A percentile compares a stretch with the other conserved stretches of the same genome.
phyloP scores from a whole-genome alignment of 192 early-diverging fungal species.

The Entomortierella beljakovae region DNA sequence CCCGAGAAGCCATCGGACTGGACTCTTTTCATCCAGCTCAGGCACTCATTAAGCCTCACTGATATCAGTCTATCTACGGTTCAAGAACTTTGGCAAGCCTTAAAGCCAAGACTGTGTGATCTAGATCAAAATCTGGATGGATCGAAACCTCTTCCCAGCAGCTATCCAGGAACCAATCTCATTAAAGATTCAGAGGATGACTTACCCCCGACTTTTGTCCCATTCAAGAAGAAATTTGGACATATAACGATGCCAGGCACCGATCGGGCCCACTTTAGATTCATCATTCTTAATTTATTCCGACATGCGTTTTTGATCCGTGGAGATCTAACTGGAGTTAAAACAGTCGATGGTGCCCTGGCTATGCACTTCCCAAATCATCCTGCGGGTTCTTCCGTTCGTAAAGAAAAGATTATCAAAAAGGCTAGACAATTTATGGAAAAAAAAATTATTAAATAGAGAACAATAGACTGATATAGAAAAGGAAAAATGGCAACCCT shows the following conservation, averaged over 20 bases:
- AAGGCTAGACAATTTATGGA: background rate
- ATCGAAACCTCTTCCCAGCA: background rate
- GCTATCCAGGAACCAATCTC: background rate
- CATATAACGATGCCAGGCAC: slow-evolving; percentile 10
- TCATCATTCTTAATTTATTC: slow-evolving; percentile 25
- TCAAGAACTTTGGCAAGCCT: slow-evolving; percentile 29
- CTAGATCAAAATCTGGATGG: background rate
- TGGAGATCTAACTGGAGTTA: slow-evolving; percentile 26
- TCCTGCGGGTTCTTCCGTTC: background rate
- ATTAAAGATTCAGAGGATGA: background rate
- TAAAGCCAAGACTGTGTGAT: slow-evolving; percentile 5
- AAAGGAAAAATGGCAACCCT: too few species aligned
- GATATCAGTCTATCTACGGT: slow-evolving; percentile 22
- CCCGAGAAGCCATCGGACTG: slow-evolving; percentile 23
- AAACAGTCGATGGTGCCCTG: slow-evolving; percentile 22
- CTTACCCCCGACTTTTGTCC: slow-evolving; percentile 20
- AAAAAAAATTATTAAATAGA: background rate
- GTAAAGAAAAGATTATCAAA: background rate
- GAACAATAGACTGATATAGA: too few species aligned
- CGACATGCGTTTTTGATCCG: slow-evolving; percentile 19
- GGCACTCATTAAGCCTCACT: slow-evolving; percentile 23
- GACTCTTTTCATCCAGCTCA: slow-evolving; percentile 42
- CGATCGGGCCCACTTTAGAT: slow-evolving; percentile 26
- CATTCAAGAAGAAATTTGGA: slow-evolving; percentile 17
- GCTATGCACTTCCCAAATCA: slow-evolving; percentile 22